Base-by-base conservation (phyloP, 306 rosid species). In the Rosa lucieae region DNA sequence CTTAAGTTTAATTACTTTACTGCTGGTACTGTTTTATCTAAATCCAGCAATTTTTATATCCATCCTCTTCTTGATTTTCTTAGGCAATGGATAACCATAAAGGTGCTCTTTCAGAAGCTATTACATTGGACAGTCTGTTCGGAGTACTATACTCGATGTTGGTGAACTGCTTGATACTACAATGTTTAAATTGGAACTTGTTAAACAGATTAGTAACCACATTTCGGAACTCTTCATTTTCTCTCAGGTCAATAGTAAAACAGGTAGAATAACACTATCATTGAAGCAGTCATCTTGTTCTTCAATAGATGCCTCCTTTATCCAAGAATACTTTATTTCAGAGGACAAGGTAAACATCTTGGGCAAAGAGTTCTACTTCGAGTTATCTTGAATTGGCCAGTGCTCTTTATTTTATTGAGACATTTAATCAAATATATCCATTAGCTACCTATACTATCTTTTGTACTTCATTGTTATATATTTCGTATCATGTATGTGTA, bases 81-180 rank as follows among this genome's bases (percentile, higher is more conserved):
- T 52, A 94, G 99, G 97, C 97, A 53, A 80, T 73, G 66, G 94
- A 91, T 84, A 92, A 88, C 78, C 88, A 80, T 73, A 91, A 89
- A 82, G 74, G 77, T 80, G 87, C 88, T 80, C 89, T 89, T 74
- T 84, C 86, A 26, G 97, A 92, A 78, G 87, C 94, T 95, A 81
- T 89, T 87, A 85, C 84, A 74, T 87, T 86, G 99, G 99, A 81
- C 99, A 95, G 84, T 95, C 99, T 40, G 98, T 95, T 81, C 92
- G 98, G 74, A 84, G 93, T 73, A 86, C 88, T 74, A 74, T 95
- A 79, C 85, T 89, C 42, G 85, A 90, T 84, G 98, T 91, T 17
- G 78, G 99, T 92, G 82, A 61, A 23, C 78, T 84, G 20, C 75
- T 84, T 71, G 26, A 76, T 67, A 73, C 48, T 67, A 14, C 49